Conservation (phyloP, 2,329 filamentous ascomycete species). For the Colletotrichum sp. region DNA sequence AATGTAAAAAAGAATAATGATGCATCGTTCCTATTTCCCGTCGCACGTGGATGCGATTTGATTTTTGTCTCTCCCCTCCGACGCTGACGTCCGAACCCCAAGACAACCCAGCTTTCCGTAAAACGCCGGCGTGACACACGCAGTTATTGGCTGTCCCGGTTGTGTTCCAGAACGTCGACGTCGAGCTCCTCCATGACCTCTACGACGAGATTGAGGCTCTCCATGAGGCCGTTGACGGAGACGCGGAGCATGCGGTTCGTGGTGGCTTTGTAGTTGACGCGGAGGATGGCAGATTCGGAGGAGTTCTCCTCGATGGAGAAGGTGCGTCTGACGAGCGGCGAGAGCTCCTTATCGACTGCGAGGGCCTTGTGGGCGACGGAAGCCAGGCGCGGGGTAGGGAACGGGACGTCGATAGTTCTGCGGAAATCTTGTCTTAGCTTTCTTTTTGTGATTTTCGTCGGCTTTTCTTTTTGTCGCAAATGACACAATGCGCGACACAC, state of each 20-base stretch:
- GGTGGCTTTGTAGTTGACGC: conserved; percentile 81
- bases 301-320: conserved; percentile 57
- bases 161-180: conserved; percentile 71
- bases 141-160: neutral
- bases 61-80: neutral
- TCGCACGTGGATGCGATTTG: neutral
- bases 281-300: conserved; percentile 55
- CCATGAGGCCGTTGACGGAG: conserved; percentile 95
- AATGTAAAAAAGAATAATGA: conserved; percentile 8
- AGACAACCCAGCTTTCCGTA: neutral
- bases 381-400: conserved; percentile 81
- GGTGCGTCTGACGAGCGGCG: conserved; percentile 76
- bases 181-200: conserved; percentile 93
- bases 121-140: neutral
- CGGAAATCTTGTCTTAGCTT: conserved; percentile 3
- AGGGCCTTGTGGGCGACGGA: conserved; percentile 76
- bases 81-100: neutral
- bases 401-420: conserved; percentile 72
- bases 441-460: conserved; percentile 12
- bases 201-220: conserved; percentile 82
- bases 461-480: neutral
- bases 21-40: conserved; percentile 2
- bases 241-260: conserved; percentile 98
- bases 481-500: neutral
- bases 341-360: conserved; percentile 87